phyloP scores from a whole-genome alignment of 306 rosid species.

The Quercus ilex region DNA sequence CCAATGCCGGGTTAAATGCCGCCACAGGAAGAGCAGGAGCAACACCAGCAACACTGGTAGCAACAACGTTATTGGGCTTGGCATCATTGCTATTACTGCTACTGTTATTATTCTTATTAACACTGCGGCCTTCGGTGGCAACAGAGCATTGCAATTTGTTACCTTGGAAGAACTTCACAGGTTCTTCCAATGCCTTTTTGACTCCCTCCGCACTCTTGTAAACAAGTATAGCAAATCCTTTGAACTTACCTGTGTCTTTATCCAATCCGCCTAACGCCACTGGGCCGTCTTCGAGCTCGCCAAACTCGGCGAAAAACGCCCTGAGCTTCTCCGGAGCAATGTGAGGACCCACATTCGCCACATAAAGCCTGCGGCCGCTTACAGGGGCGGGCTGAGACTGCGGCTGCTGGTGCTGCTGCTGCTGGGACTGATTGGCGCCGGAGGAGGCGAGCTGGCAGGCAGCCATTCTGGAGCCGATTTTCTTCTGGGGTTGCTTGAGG shows the following conservation, averaged over 20 bases:
- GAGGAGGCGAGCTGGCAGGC: neutral
- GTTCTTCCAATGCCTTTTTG: neutral
- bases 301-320: neutral
- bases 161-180: neutral
- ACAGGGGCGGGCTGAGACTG: neutral
- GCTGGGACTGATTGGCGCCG: neutral
- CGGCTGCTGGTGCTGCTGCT: neutral
- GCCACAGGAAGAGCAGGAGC: neutral
- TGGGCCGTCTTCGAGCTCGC: neutral
- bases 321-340: neutral
- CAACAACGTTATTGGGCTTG: neutral
- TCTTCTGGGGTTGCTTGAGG: neutral
- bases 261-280: neutral
- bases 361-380: neutral
- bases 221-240: neutral
- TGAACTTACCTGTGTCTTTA: neutral
- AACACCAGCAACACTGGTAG: neutral
- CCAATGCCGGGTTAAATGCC: neutral
- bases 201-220: neutral
- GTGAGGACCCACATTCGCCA: neutral
- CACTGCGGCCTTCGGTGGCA: neutral
- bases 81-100: neutral
- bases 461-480: neutral
- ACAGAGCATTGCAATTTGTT: neutral
- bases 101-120: neutral